These are phyloP conservation scores for Russula sp. DNA, from an alignment of 768 basidiomycete species.

Conservation along the genomic window DNA sequence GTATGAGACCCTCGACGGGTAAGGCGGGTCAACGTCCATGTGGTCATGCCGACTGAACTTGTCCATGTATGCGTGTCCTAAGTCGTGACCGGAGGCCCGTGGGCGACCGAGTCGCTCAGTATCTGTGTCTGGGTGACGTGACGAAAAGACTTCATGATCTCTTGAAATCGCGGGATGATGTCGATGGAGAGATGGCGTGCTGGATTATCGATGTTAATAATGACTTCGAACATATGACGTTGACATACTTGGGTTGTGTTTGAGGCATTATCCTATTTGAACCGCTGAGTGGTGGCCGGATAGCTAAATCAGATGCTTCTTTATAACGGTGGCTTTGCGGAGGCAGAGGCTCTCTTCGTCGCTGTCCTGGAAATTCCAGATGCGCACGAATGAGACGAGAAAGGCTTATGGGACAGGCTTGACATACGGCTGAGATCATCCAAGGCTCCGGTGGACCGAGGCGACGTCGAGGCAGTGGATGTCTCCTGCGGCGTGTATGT, in stretches of 20 bases:
- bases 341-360: constrained; percentile 21
- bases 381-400: constrained; percentile 11
- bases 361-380: constrained; percentile 20
- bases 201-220: background rate
- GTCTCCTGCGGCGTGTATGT: constrained; percentile 7
- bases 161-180: constrained; percentile 5
- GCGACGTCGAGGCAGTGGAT: constrained; percentile 19
- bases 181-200: constrained; percentile 16
- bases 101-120: background rate
- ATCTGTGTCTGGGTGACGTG: constrained; percentile 7
- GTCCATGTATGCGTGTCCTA: constrained; percentile 4
- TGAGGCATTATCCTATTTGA: constrained; percentile 9
- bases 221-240: background rate
- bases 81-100: constrained; percentile 5
- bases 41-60: constrained; percentile 17
- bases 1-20: constrained; percentile 11
- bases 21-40: constrained; percentile 20
- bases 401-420: constrained; percentile 14
- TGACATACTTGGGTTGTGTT: constrained; percentile 15
- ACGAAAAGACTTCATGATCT: constrained; percentile 1
- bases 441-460: constrained; percentile 13
- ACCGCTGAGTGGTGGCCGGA: constrained; percentile 5
- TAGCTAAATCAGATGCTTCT: constrained; percentile 10
- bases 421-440: constrained; percentile 23
- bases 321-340: constrained; percentile 23